Base-by-base conservation (phyloP, 192 early-diverging fungal species). In the Podochytrium sp. region DNA sequence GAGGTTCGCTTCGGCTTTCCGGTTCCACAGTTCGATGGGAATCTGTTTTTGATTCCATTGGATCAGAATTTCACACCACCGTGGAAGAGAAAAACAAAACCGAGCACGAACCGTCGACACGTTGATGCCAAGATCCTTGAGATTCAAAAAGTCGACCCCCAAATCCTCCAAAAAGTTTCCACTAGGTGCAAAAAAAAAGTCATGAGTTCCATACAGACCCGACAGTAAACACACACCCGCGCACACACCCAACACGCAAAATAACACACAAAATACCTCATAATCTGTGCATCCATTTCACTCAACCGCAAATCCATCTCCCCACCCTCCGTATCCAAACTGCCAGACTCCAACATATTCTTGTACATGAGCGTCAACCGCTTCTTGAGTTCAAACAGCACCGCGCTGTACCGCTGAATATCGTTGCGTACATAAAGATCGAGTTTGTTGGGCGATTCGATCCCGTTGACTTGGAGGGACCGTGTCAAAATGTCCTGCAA, bases 131-230 rank as follows among this genome's bases (percentile, higher is more conserved):
- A 84, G 32, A 14, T 87, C 85, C 52, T 66, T 73, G 32, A 87
- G 49, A 12, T 82, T 76, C 63, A 79, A 62, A 29, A 89, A 65
- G 78, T 96, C 96, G 40, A 98, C 75, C 0, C 94, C 94, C 53
- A 97, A 74, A 61, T 96, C 94, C 67, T 94, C 94, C 53, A 97
- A 91, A 83, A 96, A 96, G 82, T 97, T 94, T 23, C 96, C 93
- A 50, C 93, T 96, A 41, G 1, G 16, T 27, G 30, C 34, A 37
- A 12, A 49, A n/a, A 49, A 49, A 49, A 49, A n/a, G 43, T 14
- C 43, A 47, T 10, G 20, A 10, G 43, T 47, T 47, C 10, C 12
- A 47, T 16, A 57, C 10, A 57, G 14, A 57, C 12, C 12, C 20
- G 25, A 57, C 29, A 23, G n/a, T 20, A 61, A 10, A 20, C 23